Conservation (phyloP, 106 monocot species). For the Xerophyta viscosa region DNA sequence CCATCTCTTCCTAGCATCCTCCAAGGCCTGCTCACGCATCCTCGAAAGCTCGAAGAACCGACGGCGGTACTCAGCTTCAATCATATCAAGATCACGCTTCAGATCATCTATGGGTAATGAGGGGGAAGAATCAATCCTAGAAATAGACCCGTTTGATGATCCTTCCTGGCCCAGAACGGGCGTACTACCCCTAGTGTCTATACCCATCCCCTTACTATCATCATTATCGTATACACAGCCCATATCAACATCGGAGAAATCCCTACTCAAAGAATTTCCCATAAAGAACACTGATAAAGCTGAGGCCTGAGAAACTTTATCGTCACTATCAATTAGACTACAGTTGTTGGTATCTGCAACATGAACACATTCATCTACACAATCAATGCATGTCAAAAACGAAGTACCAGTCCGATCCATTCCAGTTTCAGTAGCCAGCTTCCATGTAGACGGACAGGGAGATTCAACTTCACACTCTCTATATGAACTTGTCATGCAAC, state of each 20-base stretch:
- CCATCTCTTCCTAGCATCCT: conserved; percentile 45
- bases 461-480: background rate
- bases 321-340: conserved; percentile 6
- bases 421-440: background rate
- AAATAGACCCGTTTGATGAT: too few species aligned
- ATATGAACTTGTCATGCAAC: conserved; percentile 12
- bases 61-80: conserved; percentile 39
- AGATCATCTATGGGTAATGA: conserved; percentile 20
- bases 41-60: conserved; percentile 36
- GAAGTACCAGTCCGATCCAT: background rate
- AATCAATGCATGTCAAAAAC: background rate
- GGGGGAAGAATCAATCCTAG: conserved; percentile 1
- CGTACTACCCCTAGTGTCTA: background rate
- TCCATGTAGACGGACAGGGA: too few species aligned
- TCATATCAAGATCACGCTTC: conserved; percentile 37
- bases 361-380: conserved; percentile 6
- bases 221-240: conserved; percentile 9
- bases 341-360: background rate
- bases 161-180: too few species aligned
- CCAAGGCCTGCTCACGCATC: conserved; percentile 48
- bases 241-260: conserved; percentile 28
- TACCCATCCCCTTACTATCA: conserved; percentile 25
- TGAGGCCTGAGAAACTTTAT: conserved; percentile 32
- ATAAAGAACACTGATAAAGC: conserved; percentile 20
- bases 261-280: conserved; percentile 24